phyloP scores from a whole-genome alignment of 176 grass and related monocot genomes.

The Echinochloa phyllopogon region DNA sequence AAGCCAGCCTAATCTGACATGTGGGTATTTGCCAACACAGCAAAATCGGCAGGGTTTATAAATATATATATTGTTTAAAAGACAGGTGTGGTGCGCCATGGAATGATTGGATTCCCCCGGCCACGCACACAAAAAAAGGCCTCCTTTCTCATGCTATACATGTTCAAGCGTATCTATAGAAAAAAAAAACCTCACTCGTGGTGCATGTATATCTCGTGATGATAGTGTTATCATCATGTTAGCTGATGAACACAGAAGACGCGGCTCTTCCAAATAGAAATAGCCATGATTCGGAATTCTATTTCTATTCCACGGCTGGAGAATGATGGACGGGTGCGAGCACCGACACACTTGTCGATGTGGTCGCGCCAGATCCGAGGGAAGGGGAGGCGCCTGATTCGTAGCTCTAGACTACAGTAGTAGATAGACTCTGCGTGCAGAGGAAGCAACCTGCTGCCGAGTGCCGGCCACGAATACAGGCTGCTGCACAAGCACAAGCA shows the following conservation, averaged over 20 bases:
- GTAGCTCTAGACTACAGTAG: background rate
- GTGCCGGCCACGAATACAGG: too few species aligned
- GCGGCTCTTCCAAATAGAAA: too few species aligned
- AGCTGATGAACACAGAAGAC: too few species aligned
- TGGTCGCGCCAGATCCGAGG: slow-evolving; percentile 33
- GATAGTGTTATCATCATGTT: background rate
- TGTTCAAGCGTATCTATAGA: too few species aligned
- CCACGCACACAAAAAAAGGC: background rate
- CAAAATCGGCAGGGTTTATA: background rate
- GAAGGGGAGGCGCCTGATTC: background rate
- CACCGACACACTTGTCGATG: slow-evolving; percentile 38
- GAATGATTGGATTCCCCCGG: slow-evolving; percentile 3
- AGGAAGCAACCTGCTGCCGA: too few species aligned
- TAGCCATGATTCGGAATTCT: too few species aligned
- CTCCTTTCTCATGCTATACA: background rate
- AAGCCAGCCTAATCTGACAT: too few species aligned
- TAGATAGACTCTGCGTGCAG: too few species aligned
- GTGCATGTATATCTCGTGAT: background rate
- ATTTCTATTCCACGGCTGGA: background rate
- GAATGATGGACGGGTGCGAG: slow-evolving; percentile 2
- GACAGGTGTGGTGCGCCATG: background rate
- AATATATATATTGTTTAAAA: too few species aligned
- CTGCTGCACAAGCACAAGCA: too few species aligned
- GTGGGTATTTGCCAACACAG: background rate
- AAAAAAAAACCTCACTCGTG: too few species aligned